Percentiles rank a stretch among this genome's conserved stretches.
Evolutionary conservation across 495 filamentous ascomycete genomes (phyloP).

Genomic region (Penicillium longicatenatum): DNA sequence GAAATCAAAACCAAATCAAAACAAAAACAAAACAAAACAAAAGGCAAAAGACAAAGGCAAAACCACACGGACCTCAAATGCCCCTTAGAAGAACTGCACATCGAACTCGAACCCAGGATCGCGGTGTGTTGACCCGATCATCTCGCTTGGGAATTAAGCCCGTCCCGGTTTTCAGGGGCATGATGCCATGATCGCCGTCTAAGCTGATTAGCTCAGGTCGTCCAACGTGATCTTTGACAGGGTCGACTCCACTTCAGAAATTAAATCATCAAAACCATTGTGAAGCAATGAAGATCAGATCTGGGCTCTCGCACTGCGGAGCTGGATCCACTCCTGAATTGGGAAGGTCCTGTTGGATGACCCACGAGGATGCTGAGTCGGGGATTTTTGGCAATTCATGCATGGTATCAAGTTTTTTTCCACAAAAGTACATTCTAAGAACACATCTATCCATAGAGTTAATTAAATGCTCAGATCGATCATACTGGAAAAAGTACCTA

Average conservation of each 20-base stretch:
- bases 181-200: slow-evolving; percentile 14
- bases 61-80: not conserved
- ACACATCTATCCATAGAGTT: not conserved
- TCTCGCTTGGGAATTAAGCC: not conserved
- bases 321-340: not conserved
- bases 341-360: not conserved
- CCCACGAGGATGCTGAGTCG: not conserved
- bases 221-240: slow-evolving; percentile 6
- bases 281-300: not conserved
- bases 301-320: not conserved
- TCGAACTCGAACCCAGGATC: not conserved
- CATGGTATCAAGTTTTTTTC: too few relatives aligned
- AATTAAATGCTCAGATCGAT: not conserved
- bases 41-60: not conserved
- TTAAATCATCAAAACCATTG: not conserved
- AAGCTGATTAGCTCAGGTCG: not conserved
- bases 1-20: not conserved
- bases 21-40: not conserved
- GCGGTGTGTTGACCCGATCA: not conserved
- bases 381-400: too few relatives aligned
- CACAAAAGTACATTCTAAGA: not conserved
- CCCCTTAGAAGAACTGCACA: not conserved
- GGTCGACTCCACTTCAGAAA: not conserved
- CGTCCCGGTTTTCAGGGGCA: slow-evolving; percentile 1
- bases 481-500: not conserved